Percentiles rank a stretch among this genome's conserved stretches.
phyloP scores from a whole-genome alignment of 2,329 filamentous ascomycete species.

The Uncinocarpus reesii region DNA sequence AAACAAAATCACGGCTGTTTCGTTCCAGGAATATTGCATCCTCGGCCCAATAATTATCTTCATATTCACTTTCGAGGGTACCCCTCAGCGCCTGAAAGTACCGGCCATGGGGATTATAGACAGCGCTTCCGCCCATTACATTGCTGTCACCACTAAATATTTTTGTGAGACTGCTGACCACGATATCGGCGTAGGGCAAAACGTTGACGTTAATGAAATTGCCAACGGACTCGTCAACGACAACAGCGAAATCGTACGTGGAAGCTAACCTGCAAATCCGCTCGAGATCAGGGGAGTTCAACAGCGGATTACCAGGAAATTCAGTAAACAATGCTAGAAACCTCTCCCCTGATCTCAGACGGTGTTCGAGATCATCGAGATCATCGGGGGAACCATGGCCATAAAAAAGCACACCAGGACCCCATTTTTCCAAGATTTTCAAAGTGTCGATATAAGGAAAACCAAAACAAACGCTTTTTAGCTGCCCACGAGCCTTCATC shows the following conservation, averaged over 20 bases:
- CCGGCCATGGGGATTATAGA: slow-evolving; percentile 55
- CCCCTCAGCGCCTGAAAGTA: slow-evolving; percentile 62
- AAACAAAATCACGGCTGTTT: slow-evolving; percentile 85
- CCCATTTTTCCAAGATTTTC: slow-evolving; percentile 91
- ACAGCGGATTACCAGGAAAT: slow-evolving; percentile 83
- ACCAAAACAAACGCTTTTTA: slow-evolving; percentile 82
- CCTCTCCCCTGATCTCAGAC: slow-evolving; percentile 60
- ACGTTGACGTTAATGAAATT: slow-evolving; percentile 96
- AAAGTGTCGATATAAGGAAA: slow-evolving; percentile 96
- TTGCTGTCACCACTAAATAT: slow-evolving; percentile 97
- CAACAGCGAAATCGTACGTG: slow-evolving; percentile 74
- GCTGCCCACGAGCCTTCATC: slow-evolving; percentile 50
- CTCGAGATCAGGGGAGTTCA: slow-evolving; percentile 70
- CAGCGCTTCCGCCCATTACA: slow-evolving; percentile 79
- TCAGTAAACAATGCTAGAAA: slow-evolving; percentile 85
- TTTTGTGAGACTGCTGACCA: slow-evolving; percentile 92
- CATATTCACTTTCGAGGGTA: slow-evolving; percentile 56
- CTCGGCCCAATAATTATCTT: slow-evolving; percentile 90
- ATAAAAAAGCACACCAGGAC: slow-evolving; percentile 79
- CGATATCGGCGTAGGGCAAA: slow-evolving; percentile 75
- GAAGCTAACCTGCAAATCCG: slow-evolving; percentile 75
- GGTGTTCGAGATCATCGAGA: slow-evolving; percentile 68
- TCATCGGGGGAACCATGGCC: slow-evolving; percentile 67
- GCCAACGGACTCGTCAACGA: slow-evolving; percentile 92
- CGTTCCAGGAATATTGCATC: slow-evolving; percentile 91